Percentiles rank a stretch among this genome's conserved stretches.
phyloP scores from a whole-genome alignment of 306 rosid species.

The Cucurbita maxima region DNA sequence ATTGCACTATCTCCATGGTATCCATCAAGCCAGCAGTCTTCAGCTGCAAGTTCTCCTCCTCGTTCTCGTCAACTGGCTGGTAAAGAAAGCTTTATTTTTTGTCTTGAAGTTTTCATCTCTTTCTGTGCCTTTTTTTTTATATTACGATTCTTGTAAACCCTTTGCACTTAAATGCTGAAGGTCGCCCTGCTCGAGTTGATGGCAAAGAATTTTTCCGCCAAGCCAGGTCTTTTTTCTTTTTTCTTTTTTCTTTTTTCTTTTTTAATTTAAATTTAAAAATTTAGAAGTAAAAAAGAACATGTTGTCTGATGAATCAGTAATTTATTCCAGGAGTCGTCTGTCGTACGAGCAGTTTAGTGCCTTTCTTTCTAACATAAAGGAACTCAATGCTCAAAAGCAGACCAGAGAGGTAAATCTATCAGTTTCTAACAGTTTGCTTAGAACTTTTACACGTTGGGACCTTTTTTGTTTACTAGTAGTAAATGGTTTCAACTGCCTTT shows the following conservation, averaged over 20 bases:
- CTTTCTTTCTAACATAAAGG: slow-evolving; percentile 89
- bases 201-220: slow-evolving; percentile 98
- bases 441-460: slow-evolving; percentile 8
- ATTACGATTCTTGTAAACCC: not conserved
- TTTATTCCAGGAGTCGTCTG: slow-evolving; percentile 72
- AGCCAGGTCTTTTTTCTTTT: slow-evolving; percentile 39
- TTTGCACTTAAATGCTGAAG: slow-evolving; percentile 24
- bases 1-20: slow-evolving; percentile 62
- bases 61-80: slow-evolving; percentile 53
- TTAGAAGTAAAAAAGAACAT: slow-evolving; percentile 6
- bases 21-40: slow-evolving; percentile 96
- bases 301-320: slow-evolving; percentile 9
- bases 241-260: no score
- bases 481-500: slow-evolving; percentile 9
- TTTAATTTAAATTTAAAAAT: not conserved
- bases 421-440: slow-evolving; percentile 3
- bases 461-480: not conserved
- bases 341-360: slow-evolving; percentile 98
- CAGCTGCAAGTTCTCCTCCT: slow-evolving; percentile 96
- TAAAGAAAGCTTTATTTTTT: slow-evolving; percentile 7
- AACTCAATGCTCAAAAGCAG: slow-evolving; percentile 92
- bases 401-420: slow-evolving; percentile 66
- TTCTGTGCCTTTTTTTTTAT: not conserved
- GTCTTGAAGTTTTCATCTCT: not conserved
- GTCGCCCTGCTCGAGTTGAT: slow-evolving; percentile 82